These are phyloP conservation scores for Panicum hallii DNA, from an alignment of 202 grass and related monocot species.

Conservation along the genomic window DNA sequence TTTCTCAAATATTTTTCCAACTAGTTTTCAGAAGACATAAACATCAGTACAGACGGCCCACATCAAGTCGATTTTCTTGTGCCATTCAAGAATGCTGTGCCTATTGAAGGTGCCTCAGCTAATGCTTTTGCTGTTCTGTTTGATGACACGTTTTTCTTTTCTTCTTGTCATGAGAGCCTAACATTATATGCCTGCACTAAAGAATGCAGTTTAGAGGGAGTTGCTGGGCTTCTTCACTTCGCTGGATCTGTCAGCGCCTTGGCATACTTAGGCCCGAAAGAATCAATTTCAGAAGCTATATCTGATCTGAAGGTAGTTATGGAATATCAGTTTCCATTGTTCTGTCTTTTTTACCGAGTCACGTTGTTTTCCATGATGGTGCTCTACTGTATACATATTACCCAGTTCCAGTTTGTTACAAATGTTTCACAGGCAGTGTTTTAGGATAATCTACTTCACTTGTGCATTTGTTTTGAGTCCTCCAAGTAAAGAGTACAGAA, in stretches of 20 bases:
- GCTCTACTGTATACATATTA: background rate
- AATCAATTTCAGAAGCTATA: conserved; percentile 86
- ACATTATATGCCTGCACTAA: conserved; percentile 54
- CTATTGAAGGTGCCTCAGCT: conserved; percentile 62
- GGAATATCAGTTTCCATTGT: conserved; percentile 26
- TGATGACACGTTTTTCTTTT: conserved; percentile 33
- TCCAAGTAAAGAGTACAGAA: background rate
- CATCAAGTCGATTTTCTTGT: conserved; percentile 77
- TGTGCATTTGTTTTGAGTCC: conserved; percentile 9
- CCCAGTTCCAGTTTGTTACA: background rate
- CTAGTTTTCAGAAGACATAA: conserved; percentile 64
- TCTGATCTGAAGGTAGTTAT: conserved; percentile 84
- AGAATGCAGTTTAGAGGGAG: conserved; percentile 85
- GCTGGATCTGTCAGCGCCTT: conserved; percentile 67
- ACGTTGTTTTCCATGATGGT: conserved; percentile 16
- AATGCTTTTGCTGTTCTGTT: conserved; percentile 31
- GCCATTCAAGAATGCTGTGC: conserved; percentile 68
- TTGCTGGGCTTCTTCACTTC: conserved; percentile 74
- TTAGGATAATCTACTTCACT: background rate
- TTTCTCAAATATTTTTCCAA: conserved; percentile 37
- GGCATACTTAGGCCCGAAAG: conserved; percentile 77
- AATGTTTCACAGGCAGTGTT: background rate
- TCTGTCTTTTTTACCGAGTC: background rate
- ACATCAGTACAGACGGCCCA: conserved; percentile 40
- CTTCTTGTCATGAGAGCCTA: conserved; percentile 32